Evolutionary conservation across 2,329 filamentous ascomycete genomes (phyloP).

Genomic region (Alternaria rosae): DNA sequence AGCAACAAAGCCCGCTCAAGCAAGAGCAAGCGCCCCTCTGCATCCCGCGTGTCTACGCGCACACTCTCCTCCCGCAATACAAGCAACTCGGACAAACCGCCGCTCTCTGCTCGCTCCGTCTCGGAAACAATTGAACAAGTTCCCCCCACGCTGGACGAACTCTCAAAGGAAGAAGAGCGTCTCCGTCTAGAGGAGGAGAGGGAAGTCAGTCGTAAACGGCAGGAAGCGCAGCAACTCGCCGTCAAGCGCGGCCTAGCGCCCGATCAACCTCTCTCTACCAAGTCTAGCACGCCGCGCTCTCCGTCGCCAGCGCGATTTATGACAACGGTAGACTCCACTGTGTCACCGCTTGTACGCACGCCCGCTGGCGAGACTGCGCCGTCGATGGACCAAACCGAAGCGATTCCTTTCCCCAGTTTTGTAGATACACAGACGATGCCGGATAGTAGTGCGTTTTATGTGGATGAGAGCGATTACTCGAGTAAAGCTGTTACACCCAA

Average conservation of each 20-base stretch:
- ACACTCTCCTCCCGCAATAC: constrained; percentile 57
- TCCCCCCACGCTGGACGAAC: constrained; percentile 61
- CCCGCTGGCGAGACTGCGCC: constrained; percentile 24
- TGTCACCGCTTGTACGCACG: constrained; percentile 26
- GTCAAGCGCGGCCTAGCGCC: constrained; percentile 59
- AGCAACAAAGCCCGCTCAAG: constrained; percentile 64
- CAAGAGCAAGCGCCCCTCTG: constrained; percentile 54
- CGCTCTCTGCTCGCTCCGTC: constrained; percentile 32
- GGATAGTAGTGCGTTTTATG: constrained; percentile 39
- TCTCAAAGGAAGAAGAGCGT: constrained; percentile 65
- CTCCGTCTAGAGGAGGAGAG: constrained; percentile 63
- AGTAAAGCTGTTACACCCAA: constrained; percentile 39
- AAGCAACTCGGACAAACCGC: constrained; percentile 29
- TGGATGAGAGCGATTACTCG: constrained; percentile 39
- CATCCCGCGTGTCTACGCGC: constrained; percentile 56
- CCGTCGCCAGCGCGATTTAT: constrained; percentile 23
- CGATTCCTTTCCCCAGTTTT: constrained; percentile 31
- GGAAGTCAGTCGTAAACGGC: constrained; percentile 60
- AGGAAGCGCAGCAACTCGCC: constrained; percentile 64
- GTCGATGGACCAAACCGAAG: background rate
- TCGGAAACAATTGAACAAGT: constrained; percentile 43
- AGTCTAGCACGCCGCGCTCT: constrained; percentile 16
- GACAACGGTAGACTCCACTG: constrained; percentile 14
- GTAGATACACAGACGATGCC: constrained; percentile 40
- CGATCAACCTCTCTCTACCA: constrained; percentile 19